Evolutionary conservation across 1,284 basidiomycete genomes (phyloP).

Genomic region (Laetiporus sulphureus): DNA sequence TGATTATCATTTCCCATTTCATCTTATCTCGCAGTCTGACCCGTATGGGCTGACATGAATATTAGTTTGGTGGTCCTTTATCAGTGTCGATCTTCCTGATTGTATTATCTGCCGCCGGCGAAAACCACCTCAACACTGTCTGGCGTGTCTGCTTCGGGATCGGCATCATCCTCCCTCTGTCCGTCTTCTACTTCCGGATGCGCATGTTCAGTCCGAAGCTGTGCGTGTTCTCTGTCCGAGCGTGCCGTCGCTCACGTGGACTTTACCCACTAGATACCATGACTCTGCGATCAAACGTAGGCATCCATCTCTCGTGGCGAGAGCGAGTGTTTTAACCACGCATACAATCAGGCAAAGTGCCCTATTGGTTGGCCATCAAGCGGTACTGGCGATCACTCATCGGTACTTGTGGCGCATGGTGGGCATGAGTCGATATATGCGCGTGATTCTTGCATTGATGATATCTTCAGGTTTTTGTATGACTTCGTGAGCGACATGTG

Average conservation of each 20-base stretch:
- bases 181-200: slow-evolving; percentile 68
- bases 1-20: slow-evolving; percentile 12
- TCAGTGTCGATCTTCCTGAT: slow-evolving; percentile 70
- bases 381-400: slow-evolving; percentile 66
- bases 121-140: slow-evolving; percentile 58
- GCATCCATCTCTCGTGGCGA: slow-evolving; percentile 8
- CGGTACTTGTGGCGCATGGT: slow-evolving; percentile 71
- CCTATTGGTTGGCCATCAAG: slow-evolving; percentile 56
- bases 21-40: no score
- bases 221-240: slow-evolving; percentile 22
- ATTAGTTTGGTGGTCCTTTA: slow-evolving; percentile 60
- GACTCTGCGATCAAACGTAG: slow-evolving; percentile 59
- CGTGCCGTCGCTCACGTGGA: slow-evolving; percentile 2
- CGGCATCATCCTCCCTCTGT: slow-evolving; percentile 60
- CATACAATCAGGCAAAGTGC: slow-evolving; percentile 40
- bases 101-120: slow-evolving; percentile 63
- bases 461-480: slow-evolving; percentile 56
- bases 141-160: slow-evolving; percentile 77
- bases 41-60: neutral
- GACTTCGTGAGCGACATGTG: slow-evolving; percentile 49
- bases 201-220: slow-evolving; percentile 66
- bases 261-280: slow-evolving; percentile 28
- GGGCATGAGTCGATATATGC: neutral
- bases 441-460: no score
- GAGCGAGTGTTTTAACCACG: neutral